Conservation (phyloP, 345 rosid genomes). For the Balakata baccata region DNA sequence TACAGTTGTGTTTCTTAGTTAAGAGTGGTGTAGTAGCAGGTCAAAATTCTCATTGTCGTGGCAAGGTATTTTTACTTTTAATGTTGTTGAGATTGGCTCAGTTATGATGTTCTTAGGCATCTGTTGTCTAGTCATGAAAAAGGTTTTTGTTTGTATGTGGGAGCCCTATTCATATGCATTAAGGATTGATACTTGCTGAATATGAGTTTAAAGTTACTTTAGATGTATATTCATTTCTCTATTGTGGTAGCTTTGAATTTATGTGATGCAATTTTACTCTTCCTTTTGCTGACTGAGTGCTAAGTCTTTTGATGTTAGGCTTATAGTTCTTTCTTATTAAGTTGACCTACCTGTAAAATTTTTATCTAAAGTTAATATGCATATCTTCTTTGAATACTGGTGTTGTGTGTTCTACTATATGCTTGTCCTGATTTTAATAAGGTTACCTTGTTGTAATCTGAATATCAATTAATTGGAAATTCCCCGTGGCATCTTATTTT, state of each 20-base stretch:
- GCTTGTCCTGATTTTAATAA: neutral
- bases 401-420: neutral
- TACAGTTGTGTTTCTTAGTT: too few relatives aligned
- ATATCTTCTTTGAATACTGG: neutral
- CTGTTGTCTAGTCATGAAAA: neutral
- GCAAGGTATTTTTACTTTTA: too few relatives aligned
- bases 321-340: neutral
- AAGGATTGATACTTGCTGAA: neutral
- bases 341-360: too few relatives aligned
- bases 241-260: conserved; percentile 6
- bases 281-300: neutral
- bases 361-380: neutral
- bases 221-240: neutral
- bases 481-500: neutral
- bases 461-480: neutral
- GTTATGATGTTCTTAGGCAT: neutral
- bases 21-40: too few relatives aligned
- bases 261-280: neutral
- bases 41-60: too few relatives aligned
- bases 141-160: neutral
- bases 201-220: neutral
- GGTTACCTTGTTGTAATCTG: neutral
- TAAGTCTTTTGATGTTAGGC: neutral
- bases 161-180: neutral
- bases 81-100: neutral